These are phyloP conservation scores for Wallacemonas collosoma DNA, from an alignment of 208 protist genomes.

Conservation along the genomic window DNA sequence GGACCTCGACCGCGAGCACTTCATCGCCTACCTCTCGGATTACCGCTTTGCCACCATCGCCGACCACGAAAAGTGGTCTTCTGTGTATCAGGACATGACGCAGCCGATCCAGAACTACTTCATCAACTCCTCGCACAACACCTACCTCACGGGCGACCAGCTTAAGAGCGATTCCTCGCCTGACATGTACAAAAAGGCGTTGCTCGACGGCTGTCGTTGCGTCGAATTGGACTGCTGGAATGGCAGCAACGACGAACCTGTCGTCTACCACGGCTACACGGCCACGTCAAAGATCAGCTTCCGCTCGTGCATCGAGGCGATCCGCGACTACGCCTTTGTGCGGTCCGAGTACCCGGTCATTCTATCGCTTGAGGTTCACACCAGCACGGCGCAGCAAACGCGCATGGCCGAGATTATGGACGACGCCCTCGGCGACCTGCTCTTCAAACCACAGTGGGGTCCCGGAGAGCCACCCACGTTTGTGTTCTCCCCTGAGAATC, in stretches of 20 bases:
- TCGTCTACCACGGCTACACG: conserved; percentile 88
- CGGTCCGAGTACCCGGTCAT: conserved; percentile 77
- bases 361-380: conserved; percentile 83
- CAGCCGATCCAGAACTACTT: conserved; percentile 87
- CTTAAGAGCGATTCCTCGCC: conserved; percentile 56
- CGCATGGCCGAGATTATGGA: conserved; percentile 74
- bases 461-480: conserved; percentile 36
- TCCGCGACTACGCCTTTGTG: conserved; percentile 70
- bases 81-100: conserved; percentile 85
- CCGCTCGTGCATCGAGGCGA: conserved; percentile 46
- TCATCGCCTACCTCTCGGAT: conserved; percentile 48
- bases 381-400: conserved; percentile 55
- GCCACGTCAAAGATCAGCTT: conserved; percentile 76
- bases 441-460: conserved; percentile 52
- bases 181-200: conserved; percentile 70
- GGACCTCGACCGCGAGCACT: conserved; percentile 35
- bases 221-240: conserved; percentile 89
- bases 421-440: conserved; percentile 47
- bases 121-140: conserved; percentile 96
- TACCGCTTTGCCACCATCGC: conserved; percentile 34
- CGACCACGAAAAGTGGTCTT: conserved; percentile 31
- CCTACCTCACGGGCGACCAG: conserved; percentile 95
- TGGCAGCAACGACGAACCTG: conserved; percentile 59
- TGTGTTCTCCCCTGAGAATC: conserved; percentile 52
- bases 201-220: conserved; percentile 79